Percentiles rank a stretch among this genome's conserved stretches.
Evolutionary conservation across 305 asterid species (phyloP).

Genomic region (Fraxinus platypoda): DNA sequence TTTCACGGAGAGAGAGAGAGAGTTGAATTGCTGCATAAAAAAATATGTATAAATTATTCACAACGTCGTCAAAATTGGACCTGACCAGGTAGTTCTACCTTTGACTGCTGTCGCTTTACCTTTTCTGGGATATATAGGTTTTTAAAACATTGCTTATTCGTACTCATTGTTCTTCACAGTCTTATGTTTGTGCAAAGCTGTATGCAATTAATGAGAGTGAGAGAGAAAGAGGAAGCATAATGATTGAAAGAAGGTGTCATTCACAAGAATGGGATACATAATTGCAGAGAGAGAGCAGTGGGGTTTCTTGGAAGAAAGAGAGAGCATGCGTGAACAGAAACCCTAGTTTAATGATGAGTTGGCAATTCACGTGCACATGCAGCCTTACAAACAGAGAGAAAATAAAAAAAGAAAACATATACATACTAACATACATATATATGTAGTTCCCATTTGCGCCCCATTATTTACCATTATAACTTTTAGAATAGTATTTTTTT

Average conservation of each 20-base stretch:
- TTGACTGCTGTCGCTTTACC: neutral
- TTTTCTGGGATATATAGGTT: neutral
- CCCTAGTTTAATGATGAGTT: slow-evolving; percentile 29
- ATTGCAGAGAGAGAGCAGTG: slow-evolving; percentile 21
- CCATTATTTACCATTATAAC: too few species aligned
- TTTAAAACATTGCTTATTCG: neutral
- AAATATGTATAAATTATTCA: neutral
- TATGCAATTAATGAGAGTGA: neutral
- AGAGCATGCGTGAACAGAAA: slow-evolving; percentile 36
- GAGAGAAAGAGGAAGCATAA: slow-evolving; percentile 17
- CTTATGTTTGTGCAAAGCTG: neutral
- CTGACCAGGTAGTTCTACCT: neutral
- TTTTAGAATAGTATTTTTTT: too few species aligned
- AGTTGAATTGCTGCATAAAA: neutral
- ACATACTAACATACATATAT: neutral
- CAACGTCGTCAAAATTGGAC: neutral
- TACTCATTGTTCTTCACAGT: neutral
- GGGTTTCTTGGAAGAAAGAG: slow-evolving; percentile 14
- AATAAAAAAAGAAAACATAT: neutral
- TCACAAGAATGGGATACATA: slow-evolving; percentile 16
- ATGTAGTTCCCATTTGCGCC: too few species aligned
- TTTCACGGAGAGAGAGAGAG: neutral
- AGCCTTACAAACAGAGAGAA: neutral
- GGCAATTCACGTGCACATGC: slow-evolving; percentile 55
- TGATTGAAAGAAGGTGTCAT: slow-evolving; percentile 26